Percentiles rank a stretch among this genome's conserved stretches.
These are phyloP conservation scores for Thermomucor indicae-seudaticae DNA, from an alignment of 371 early-diverging fungal genomes.

Conservation along the genomic window DNA sequence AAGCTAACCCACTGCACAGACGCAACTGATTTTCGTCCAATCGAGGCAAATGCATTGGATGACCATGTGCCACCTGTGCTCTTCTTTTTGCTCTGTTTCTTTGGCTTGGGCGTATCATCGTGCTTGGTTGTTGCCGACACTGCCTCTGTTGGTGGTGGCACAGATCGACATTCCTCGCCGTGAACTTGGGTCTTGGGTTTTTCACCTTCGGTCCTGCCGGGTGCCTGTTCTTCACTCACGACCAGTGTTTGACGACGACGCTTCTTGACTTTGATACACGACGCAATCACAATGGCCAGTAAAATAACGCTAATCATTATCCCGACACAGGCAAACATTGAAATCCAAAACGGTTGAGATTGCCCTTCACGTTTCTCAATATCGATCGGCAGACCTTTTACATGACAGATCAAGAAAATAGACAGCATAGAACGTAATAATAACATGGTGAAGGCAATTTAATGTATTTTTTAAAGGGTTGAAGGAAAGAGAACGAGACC, in stretches of 20 bases:
- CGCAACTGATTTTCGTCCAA: constrained; percentile 14
- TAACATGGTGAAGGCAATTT: no score
- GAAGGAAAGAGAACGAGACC: no score
- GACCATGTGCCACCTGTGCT: constrained; percentile 2
- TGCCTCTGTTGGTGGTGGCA: not conserved
- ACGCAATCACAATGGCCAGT: not conserved
- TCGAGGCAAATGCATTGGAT: constrained; percentile 4
- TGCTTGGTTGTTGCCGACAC: constrained; percentile 1
- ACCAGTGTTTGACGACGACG: not conserved
- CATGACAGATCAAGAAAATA: no score
- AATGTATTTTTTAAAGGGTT: no score
- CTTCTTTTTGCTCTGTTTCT: constrained; percentile 1
- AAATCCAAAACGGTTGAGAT: constrained; percentile 12
- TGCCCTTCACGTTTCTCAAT: no score
- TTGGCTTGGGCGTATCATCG: not conserved
- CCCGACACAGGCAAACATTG: constrained; percentile 1
- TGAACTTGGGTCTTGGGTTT: no score
- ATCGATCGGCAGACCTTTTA: no score
- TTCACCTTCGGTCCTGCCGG: no score
- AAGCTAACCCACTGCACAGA: constrained; percentile 16
- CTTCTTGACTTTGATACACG: not conserved
- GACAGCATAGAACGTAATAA: no score
- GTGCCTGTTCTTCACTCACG: not conserved
- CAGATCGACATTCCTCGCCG: no score
- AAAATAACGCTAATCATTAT: not conserved